These are phyloP conservation scores for Talaromyces liani DNA, from an alignment of 495 filamentous ascomycete species.

Conservation along the genomic window DNA sequence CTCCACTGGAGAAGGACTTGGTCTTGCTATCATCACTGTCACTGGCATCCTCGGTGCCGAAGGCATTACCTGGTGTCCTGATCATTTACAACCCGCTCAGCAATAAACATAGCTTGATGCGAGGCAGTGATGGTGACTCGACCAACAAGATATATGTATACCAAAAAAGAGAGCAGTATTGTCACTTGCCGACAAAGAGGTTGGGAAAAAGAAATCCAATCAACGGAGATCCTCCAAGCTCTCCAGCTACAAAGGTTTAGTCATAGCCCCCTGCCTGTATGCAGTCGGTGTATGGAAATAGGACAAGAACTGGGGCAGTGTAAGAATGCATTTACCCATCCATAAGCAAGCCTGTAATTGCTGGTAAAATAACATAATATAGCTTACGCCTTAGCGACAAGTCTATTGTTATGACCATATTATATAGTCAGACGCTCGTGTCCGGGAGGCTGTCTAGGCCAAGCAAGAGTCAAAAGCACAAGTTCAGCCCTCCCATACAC, in stretches of 20 bases:
- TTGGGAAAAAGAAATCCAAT: conserved; percentile 5
- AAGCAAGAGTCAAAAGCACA: too few species aligned
- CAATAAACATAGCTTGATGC: conserved; percentile 16
- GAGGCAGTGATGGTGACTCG: conserved; percentile 15
- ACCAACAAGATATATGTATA: conserved; percentile 13
- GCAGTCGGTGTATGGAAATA: neutral
- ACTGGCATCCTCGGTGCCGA: conserved; percentile 7
- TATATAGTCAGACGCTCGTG: too few species aligned
- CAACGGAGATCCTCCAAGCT: neutral
- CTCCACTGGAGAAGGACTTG: too few species aligned
- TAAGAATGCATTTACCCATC: too few species aligned
- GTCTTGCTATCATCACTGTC: too few species aligned
- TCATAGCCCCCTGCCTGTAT: neutral
- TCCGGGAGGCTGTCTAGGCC: too few species aligned
- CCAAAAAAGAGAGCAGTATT: conserved; percentile 12
- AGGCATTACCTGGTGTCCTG: neutral
- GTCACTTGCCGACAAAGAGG: conserved; percentile 12
- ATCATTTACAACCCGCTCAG: conserved; percentile 18
- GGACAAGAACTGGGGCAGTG: neutral
- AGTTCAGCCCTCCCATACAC: too few species aligned
- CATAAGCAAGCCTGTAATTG: too few species aligned
- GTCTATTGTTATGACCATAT: neutral
- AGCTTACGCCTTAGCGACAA: neutral
- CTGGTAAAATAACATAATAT: neutral
- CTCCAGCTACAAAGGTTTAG: neutral